Base-by-base conservation (phyloP, 495 filamentous ascomycete species). In the Hypoxylon fuscum region DNA sequence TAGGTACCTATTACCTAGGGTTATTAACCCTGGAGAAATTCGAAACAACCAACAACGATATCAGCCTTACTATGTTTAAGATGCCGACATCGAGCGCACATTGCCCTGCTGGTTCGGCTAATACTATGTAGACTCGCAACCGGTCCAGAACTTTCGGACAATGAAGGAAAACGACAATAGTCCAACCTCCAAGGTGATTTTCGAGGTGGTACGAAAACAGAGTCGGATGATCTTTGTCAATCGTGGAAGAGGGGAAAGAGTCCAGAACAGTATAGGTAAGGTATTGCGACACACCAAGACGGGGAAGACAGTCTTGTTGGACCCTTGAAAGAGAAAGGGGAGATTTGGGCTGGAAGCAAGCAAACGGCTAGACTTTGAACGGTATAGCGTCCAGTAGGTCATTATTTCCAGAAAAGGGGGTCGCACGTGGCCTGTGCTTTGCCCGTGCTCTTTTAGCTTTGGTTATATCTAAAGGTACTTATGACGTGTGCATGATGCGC, bases 221-320 rank as follows among this genome's bases (percentile, higher is more conserved):
- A 53, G 56, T 62, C 45, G 57, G 63, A 61, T 56, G 63, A 66
- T 66, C 63, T 57, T 66, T 56, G 57, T 53, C 63, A 52, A 58
- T 62, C 48, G 10, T 66, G 57, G 63, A 45, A 49, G 63, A 66
- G 63, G 63, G 63, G 63, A 66, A 66, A 66, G 31, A 57, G 63
- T 66, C 63, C 46, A 66, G 63, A 66, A 66, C 46, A 66, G 41
- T 37, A n/a, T n/a, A n/a, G n/a, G n/a, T n/a, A n/a, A n/a, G n/a
- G n/a, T n/a, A 51, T 51, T 62, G 51, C 52, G 52, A 56, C 59
- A 55, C 59, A 62, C 59, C 58, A 49, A 62, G 42, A 52, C 23
- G 48, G 56, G 48, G 56, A 15, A 43, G 34, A 31, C 42, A 48
- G 47, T 15, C 48, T 60, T 60, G 49, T 23, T 59, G 40, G 46